A percentile compares a stretch with the other conserved stretches of the same genome.
phyloP scores from a whole-genome alignment of 371 early-diverging fungal species.

The Mucor lusitanicus region DNA sequence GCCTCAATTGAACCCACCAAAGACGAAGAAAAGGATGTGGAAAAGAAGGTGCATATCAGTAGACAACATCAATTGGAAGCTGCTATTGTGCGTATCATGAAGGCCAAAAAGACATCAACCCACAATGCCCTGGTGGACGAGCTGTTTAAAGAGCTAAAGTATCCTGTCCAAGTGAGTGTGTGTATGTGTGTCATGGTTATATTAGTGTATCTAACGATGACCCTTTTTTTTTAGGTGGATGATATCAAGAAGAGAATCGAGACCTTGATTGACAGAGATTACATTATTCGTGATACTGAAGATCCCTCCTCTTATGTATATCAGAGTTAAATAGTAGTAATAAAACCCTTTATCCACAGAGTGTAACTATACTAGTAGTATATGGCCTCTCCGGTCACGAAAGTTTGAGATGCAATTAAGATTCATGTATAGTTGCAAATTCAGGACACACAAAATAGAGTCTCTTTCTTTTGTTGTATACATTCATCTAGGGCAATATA shows the following conservation, averaged over 20 bases:
- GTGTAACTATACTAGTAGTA: neutral
- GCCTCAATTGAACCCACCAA: conserved; percentile 15
- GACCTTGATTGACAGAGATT: conserved; percentile 90
- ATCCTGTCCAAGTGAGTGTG: conserved; percentile 68
- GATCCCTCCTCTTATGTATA: conserved; percentile 30
- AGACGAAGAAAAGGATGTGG: conserved; percentile 74
- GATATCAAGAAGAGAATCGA: conserved; percentile 91
- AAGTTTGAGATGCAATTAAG: no score
- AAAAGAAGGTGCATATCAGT: conserved; percentile 76
- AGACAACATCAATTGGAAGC: conserved; percentile 91
- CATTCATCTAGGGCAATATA: neutral
- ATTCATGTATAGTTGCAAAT: neutral
- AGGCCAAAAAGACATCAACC: conserved; percentile 71
- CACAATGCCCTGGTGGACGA: conserved; percentile 74
- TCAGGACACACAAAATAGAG: neutral
- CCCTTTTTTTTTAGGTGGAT: conserved; percentile 45
- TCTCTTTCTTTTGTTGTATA: neutral
- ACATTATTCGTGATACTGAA: conserved; percentile 76
- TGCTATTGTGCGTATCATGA: conserved; percentile 94
- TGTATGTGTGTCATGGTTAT: neutral
- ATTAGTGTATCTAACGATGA: neutral
- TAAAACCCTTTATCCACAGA: neutral
- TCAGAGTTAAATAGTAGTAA: conserved; percentile 11
- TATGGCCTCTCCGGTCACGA: neutral
- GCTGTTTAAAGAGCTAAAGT: conserved; percentile 75